Conservation (phyloP, 2,329 filamentous ascomycete species). For the Cladosporium cucumerinum region DNA sequence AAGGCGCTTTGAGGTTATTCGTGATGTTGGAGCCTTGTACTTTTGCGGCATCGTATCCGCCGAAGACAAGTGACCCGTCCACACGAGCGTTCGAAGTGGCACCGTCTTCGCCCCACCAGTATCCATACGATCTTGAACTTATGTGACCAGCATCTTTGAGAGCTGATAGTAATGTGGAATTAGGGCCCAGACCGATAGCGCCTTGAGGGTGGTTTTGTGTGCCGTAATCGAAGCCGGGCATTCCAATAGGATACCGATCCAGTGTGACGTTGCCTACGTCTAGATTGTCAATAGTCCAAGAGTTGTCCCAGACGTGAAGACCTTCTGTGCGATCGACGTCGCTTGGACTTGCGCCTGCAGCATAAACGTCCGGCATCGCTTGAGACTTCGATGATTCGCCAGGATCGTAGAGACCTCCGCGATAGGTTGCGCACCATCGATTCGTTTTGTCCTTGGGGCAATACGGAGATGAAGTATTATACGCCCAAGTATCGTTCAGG, state of each 20-base stretch:
- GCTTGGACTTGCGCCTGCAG: constrained; percentile 20
- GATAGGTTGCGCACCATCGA: constrained; percentile 17
- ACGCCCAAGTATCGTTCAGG: constrained; percentile 24
- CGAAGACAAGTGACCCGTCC: constrained; percentile 20
- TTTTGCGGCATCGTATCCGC: constrained; percentile 18
- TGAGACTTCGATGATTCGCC: constrained; percentile 6
- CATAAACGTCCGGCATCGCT: background rate
- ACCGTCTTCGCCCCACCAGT: constrained; percentile 28
- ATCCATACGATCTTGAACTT: constrained; percentile 26
- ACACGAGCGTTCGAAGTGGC: constrained; percentile 20
- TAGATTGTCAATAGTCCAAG: constrained; percentile 18
- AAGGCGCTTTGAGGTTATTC: constrained; percentile 10
- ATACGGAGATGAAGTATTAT: constrained; percentile 19
- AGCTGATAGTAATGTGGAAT: constrained; percentile 29
- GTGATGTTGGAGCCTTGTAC: constrained; percentile 14
- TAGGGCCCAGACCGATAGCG: constrained; percentile 27
- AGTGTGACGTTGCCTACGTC: constrained; percentile 12
- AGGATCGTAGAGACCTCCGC: constrained; percentile 22
- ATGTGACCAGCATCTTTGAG: constrained; percentile 25
- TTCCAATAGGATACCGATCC: constrained; percentile 18
- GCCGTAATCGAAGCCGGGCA: constrained; percentile 18
- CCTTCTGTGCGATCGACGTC: constrained; percentile 14
- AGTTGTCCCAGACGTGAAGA: constrained; percentile 19
- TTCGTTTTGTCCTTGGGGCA: constrained; percentile 16
- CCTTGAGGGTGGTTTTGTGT: constrained; percentile 16